Base-by-base conservation (phyloP, 805 yeast genomes). In the Ogataea degrootiae region DNA sequence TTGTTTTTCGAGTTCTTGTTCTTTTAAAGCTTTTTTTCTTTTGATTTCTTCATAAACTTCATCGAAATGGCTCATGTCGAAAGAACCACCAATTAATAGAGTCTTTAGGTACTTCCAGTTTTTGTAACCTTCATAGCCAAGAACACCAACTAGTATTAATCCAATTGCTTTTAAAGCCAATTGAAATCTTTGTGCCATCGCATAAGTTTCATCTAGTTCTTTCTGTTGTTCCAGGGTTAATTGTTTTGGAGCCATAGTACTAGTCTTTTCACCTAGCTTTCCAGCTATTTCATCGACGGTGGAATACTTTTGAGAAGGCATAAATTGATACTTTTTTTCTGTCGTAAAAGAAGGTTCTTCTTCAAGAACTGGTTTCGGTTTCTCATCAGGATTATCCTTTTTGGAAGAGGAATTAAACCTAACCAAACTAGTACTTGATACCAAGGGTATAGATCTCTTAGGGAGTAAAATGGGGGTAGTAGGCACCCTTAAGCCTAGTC, bases 121-220 rank as follows among this genome's bases (percentile, higher is more conserved):
- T 23, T 55, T 51, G 48, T 64, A 67, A 3, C 61, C 39, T 47
- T 75, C 75, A 54, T 72, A 76, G 1, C 62, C 68, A 17, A 73
- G 69, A 9, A 74, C 43, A 1, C 74, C 57, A 4, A 69, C 72
- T 14, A 66, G 63, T 5, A 81, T 53, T 1, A 71, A 61, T 6
- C 62, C 48, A 0, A 71, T 23, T 4, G 85, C 85, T 15, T 68
- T 55, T 0, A 67, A 65, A 4, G 72, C 56, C 0, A 78, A 80
- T 52, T 75, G 74, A 43, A 74, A 49, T 44, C 75, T 66, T 56
- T 76, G 76, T 36, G 61, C 62, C 44, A 66, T 53, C 55, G 77
- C 80, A 50, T 63, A 67, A 22, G 67, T 68, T 52, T 48, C 51
- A 1, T 43, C 42, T 8, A 41, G 16, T 16, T 50, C 50, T 26